Base-by-base conservation (phyloP, 768 basidiomycete genomes). In the Clitopilus passeckerianus region DNA sequence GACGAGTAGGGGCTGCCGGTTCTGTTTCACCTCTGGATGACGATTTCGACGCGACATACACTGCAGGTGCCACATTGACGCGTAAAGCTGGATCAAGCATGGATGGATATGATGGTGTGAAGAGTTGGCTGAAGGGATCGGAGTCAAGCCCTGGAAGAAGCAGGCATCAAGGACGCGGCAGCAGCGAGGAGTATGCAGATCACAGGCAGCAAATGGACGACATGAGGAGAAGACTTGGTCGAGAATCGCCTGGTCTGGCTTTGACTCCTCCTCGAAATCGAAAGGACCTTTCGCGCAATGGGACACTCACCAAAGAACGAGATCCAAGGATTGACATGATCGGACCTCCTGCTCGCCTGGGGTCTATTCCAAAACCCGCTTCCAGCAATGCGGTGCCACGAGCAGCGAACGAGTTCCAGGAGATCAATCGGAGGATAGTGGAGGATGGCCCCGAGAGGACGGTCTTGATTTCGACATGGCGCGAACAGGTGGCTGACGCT, bases 381-480 rank as follows among this genome's bases (percentile, higher is more conserved):
- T 22, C 46, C 10, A 22, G 16, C 46, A 50, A 50, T 20, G 20
- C 46, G 20, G 61, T 60, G 63, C 60, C 62, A 64, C 60, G 18
- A 58, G 56, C 18, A 54, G 2, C 57, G 57, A 34, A 76, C 44
- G 72, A 75, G 18, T 79, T 76, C 59, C 77, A 81, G 66, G 73
- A 81, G 20, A 70, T 80, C 20, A 70, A 73, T 34, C 68, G 72
- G 34, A 70, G 69, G 41, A 73, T 82, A 23, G 60, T 82, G 27
- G 81, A 82, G 63, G 77, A 79, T 24, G 78, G 75, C n/a, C 77
- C 79, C 1, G 80, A 82, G 57, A 73, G 72, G 57, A 82, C 81
- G 7, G 80, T 82, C 5, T 82, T 80, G 53, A 79, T 87, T 57
- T 78, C 75, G 22, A 76, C 75, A 8, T 87, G 85, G 85, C 72